phyloP scores from a whole-genome alignment of 169 alveolate species.

The Perkinsus marinus region DNA sequence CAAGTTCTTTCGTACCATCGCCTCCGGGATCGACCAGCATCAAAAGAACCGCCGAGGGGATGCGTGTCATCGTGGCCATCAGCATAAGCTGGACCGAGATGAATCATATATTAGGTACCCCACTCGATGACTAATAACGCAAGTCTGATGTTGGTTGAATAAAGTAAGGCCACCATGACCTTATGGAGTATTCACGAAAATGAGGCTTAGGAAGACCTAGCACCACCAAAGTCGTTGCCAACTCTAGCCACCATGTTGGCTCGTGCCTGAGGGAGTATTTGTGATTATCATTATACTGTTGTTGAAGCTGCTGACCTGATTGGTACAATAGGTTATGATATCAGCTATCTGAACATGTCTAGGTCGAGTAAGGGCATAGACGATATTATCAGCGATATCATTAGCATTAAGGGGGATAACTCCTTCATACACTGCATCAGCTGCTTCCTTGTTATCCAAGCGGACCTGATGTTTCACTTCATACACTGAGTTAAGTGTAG shows the following conservation, averaged over 20 bases:
- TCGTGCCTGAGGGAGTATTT: neutral
- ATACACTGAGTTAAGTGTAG: neutral
- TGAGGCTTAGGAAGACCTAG: too few species aligned
- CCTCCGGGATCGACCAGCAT: too few species aligned
- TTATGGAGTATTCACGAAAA: too few species aligned
- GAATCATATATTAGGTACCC: too few species aligned
- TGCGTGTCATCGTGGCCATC: too few species aligned
- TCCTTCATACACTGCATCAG: neutral
- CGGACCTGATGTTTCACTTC: neutral
- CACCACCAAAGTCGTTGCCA: too few species aligned
- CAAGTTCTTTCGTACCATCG: too few species aligned
- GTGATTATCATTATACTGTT: neutral
- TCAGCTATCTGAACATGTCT: neutral
- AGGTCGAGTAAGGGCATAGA: neutral
- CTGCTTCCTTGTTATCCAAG: neutral
- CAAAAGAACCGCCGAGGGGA: too few species aligned
- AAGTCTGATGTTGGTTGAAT: too few species aligned
- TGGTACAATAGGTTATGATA: neutral
- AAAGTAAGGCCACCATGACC: too few species aligned
- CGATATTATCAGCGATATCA: conserved; percentile 1
- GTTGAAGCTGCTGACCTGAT: neutral
- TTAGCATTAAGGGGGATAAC: neutral
- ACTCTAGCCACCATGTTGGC: neutral
- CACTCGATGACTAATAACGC: too few species aligned
- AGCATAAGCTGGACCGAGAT: too few species aligned